Conservation (phyloP, 305 asterid genomes). For the Fraxinus paxiana region DNA sequence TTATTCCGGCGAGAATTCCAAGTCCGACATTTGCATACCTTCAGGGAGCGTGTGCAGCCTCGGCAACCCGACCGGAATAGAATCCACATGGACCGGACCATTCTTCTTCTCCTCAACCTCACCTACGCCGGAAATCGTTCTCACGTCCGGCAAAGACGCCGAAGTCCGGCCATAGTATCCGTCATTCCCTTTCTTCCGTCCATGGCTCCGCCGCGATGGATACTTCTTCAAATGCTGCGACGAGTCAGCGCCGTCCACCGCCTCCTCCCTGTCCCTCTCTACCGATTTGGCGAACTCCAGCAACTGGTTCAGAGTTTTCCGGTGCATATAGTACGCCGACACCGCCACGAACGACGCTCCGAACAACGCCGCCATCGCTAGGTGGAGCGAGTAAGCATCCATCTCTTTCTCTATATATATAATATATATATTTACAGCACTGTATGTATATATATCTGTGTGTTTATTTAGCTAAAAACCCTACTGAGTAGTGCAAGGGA, state of each 20-base stretch:
- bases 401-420: slow-evolving; percentile 24
- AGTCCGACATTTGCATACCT: slow-evolving; percentile 51
- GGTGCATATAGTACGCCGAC: slow-evolving; percentile 92
- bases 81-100: slow-evolving; percentile 53
- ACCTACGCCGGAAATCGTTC: slow-evolving; percentile 41
- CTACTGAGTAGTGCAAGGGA: slow-evolving; percentile 32
- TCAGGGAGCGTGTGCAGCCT: slow-evolving; percentile 73
- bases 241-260: slow-evolving; percentile 39
- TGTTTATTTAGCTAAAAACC: slow-evolving; percentile 34
- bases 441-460: not conserved
- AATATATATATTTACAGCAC: not conserved
- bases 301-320: slow-evolving; percentile 77
- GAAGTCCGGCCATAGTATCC: slow-evolving; percentile 57
- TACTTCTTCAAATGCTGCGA: slow-evolving; percentile 48
- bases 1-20: slow-evolving; percentile 25
- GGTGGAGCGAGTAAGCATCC: slow-evolving; percentile 75
- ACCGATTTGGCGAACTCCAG: slow-evolving; percentile 74
- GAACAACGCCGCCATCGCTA: slow-evolving; percentile 92
- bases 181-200: slow-evolving; percentile 40
- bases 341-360: slow-evolving; percentile 95
- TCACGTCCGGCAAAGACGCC: slow-evolving; percentile 75
- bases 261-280: slow-evolving; percentile 62
- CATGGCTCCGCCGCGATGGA: slow-evolving; percentile 33
- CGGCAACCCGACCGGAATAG: slow-evolving; percentile 77
- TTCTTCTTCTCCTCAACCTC: slow-evolving; percentile 51